phyloP scores from a whole-genome alignment of 306 rosid species.

The Gastrolobium villosum region DNA sequence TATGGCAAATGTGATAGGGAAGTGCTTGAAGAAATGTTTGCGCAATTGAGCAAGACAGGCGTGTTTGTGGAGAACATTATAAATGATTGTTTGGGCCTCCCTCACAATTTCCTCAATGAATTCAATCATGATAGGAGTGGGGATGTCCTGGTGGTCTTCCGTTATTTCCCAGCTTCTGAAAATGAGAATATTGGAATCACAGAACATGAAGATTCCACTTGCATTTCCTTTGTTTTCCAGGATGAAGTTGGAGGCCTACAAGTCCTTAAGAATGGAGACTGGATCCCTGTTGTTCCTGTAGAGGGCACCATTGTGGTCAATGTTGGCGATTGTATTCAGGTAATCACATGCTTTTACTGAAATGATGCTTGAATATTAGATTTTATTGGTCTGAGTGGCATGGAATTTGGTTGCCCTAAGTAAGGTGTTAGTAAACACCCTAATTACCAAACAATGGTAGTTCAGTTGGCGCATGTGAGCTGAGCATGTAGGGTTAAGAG shows the following conservation, averaged over 20 bases:
- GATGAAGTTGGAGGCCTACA: constrained; percentile 66
- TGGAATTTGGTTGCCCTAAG: no score
- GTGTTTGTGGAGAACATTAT: constrained; percentile 56
- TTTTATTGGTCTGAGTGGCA: no score
- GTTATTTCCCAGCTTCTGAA: constrained; percentile 56
- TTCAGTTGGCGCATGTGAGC: no score
- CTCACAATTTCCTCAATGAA: constrained; percentile 55
- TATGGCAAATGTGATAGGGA: constrained; percentile 48
- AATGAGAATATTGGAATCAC: constrained; percentile 50
- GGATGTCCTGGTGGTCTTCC: constrained; percentile 56
- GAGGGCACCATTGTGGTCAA: constrained; percentile 64
- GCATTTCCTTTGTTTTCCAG: constrained; percentile 55
- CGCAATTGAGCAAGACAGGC: constrained; percentile 45
- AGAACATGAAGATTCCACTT: constrained; percentile 62
- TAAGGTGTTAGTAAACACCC: no score
- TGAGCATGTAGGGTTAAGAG: no score
- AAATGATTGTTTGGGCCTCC: constrained; percentile 62
- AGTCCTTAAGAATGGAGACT: constrained; percentile 51
- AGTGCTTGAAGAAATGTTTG: constrained; percentile 59
- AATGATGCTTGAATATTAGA: background rate
- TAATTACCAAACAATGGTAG: no score
- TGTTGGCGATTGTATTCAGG: constrained; percentile 64
- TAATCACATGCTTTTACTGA: background rate
- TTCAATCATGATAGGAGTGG: constrained; percentile 62
- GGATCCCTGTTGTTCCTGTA: constrained; percentile 59